phyloP scores from a whole-genome alignment of 768 basidiomycete genomes.

The Naematelia encephala region DNA sequence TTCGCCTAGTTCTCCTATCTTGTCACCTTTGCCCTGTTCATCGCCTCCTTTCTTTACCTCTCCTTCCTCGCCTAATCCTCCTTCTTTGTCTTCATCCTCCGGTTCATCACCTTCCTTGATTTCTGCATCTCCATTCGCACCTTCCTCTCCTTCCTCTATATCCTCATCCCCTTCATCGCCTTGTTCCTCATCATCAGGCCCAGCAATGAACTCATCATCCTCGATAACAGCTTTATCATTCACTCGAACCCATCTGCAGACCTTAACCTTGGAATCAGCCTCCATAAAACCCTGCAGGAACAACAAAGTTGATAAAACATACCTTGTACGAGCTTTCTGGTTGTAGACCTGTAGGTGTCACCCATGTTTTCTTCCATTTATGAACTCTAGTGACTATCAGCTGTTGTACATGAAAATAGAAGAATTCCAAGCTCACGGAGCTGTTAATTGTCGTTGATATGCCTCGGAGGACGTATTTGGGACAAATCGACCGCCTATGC shows the following conservation, averaged over 20 bases:
- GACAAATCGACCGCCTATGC: slow-evolving; percentile 24
- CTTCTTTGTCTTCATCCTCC: slow-evolving; percentile 1
- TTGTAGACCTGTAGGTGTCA: slow-evolving; percentile 34
- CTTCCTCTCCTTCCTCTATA: slow-evolving; percentile 21
- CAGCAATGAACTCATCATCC: slow-evolving; percentile 30
- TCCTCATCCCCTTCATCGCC: slow-evolving; percentile 21
- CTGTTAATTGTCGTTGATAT: slow-evolving; percentile 37
- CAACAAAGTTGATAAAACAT: slow-evolving; percentile 2
- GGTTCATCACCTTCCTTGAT: slow-evolving; percentile 3
- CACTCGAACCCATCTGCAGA: slow-evolving; percentile 42
- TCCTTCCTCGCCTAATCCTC: neutral
- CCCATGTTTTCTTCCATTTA: slow-evolving; percentile 44
- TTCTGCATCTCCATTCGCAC: slow-evolving; percentile 12
- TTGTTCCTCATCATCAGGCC: slow-evolving; percentile 14
- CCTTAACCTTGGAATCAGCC: slow-evolving; percentile 16
- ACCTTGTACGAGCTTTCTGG: slow-evolving; percentile 45
- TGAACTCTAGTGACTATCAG: slow-evolving; percentile 23
- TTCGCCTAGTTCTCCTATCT: neutral
- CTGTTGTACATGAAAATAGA: neutral
- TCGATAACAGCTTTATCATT: slow-evolving; percentile 14
- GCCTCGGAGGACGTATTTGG: slow-evolving; percentile 27
- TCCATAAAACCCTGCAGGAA: neutral
- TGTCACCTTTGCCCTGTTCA: slow-evolving; percentile 8
- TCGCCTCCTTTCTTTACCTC: slow-evolving; percentile 12
- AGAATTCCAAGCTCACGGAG: slow-evolving; percentile 23